A percentile compares a stretch with the other conserved stretches of the same genome.
Evolutionary conservation across 2,329 filamentous ascomycete species (phyloP).

Genomic region (Ampelomyces quisqualis): DNA sequence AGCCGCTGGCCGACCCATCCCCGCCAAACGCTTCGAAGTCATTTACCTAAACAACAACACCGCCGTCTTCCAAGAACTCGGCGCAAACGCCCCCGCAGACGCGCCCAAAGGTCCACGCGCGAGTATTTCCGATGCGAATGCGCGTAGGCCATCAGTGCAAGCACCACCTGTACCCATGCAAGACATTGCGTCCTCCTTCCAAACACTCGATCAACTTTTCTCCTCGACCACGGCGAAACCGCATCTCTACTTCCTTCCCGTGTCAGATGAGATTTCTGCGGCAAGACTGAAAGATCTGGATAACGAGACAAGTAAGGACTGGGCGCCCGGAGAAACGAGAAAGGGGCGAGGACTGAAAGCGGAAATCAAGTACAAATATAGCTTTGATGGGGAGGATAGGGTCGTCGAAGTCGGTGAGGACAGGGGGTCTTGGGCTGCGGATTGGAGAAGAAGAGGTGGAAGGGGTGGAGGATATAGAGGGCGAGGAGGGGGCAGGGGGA

Average conservation of each 20-base stretch:
- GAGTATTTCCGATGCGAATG: constrained; percentile 3
- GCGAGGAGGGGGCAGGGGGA: constrained; percentile 9
- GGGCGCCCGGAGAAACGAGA: constrained; percentile 37
- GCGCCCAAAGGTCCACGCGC: constrained; percentile 26
- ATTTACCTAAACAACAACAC: constrained; percentile 26
- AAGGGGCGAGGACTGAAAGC: constrained; percentile 33
- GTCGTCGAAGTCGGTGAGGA: constrained; percentile 47
- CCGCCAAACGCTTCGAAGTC: constrained; percentile 36
- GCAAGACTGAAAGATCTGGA: constrained; percentile 64
- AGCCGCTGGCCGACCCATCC: constrained; percentile 14
- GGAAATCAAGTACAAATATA: constrained; percentile 41
- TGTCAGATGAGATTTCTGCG: constrained; percentile 63
- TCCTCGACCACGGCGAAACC: constrained; percentile 62
- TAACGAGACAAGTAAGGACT: constrained; percentile 46
- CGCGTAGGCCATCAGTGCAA: constrained; percentile 5
- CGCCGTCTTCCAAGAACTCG: constrained; percentile 39
- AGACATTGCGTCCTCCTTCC: constrained; percentile 45
- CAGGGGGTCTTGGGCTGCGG: constrained; percentile 32
- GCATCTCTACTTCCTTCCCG: constrained; percentile 66
- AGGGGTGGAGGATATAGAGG: constrained; percentile 12
- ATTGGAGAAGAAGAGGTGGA: constrained; percentile 14
- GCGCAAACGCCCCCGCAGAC: constrained; percentile 20
- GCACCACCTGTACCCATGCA: constrained; percentile 16
- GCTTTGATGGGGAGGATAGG: constrained; percentile 49
- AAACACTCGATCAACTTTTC: constrained; percentile 62